Evolutionary conservation across 148 eudicot species (phyloP).

Genomic region (Amaranthus cruentus): DNA sequence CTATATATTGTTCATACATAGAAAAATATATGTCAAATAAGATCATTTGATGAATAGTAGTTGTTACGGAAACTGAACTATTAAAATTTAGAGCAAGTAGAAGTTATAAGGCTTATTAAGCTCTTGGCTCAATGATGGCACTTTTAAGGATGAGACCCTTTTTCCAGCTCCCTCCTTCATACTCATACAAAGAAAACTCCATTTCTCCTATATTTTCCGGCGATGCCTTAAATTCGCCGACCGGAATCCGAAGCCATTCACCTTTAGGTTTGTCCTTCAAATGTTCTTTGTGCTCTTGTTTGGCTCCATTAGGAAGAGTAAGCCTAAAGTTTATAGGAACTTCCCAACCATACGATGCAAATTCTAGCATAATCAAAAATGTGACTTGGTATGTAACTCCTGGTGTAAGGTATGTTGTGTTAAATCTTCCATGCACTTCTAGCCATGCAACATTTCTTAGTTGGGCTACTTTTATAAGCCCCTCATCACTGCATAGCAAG

Average conservation of each 20-base stretch:
- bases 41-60: too few species aligned
- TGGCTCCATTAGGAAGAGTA: conserved; percentile 49
- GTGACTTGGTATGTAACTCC: conserved; percentile 42
- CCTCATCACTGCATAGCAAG: conserved; percentile 37
- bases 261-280: conserved; percentile 49
- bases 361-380: conserved; percentile 50
- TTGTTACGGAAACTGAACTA: too few species aligned
- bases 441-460: conserved; percentile 63
- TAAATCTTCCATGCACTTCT: conserved; percentile 57
- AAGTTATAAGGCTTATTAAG: too few species aligned
- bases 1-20: too few species aligned
- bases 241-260: conserved; percentile 56
- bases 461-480: conserved; percentile 40
- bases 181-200: conserved; percentile 60
- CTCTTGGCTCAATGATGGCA: conserved; percentile 34
- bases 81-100: too few species aligned
- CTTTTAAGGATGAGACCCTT: conserved; percentile 59
- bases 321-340: conserved; percentile 61
- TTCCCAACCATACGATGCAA: conserved; percentile 56
- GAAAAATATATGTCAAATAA: too few species aligned
- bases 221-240: conserved; percentile 41
- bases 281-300: conserved; percentile 45
- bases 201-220: conserved; percentile 41
- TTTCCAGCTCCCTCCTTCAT: conserved; percentile 65
- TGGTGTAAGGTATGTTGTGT: conserved; percentile 41